These are phyloP conservation scores for Capsicum baccatum DNA, from an alignment of 257 asterid genomes.

Conservation along the genomic window DNA sequence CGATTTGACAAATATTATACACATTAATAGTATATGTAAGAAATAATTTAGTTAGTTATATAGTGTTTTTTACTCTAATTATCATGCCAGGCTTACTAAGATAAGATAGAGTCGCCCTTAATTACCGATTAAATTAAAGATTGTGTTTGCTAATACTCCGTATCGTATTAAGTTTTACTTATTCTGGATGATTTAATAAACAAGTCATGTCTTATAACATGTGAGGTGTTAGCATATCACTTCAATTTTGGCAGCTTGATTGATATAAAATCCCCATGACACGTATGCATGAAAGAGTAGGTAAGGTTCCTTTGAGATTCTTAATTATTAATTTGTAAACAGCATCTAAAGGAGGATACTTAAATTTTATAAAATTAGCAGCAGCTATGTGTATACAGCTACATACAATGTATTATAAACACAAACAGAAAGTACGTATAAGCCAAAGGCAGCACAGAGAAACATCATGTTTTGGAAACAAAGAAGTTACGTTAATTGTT, in stretches of 20 bases:
- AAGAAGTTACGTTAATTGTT: conserved; percentile 21
- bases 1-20: no score
- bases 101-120: no score
- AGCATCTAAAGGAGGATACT: not conserved
- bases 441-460: no score
- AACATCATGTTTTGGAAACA: conserved; percentile 15
- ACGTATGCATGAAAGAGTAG: not conserved
- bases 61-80: no score
- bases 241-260: not conserved
- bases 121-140: no score
- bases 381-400: not conserved
- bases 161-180: not conserved
- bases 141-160: no score
- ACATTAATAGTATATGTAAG: no score
- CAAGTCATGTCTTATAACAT: not conserved
- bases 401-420: conserved; percentile 10
- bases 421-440: not conserved
- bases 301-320: not conserved
- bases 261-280: not conserved
- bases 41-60: no score
- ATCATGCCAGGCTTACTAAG: no score
- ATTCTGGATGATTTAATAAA: not conserved
- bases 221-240: not conserved
- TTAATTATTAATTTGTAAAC: not conserved
- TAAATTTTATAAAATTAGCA: no score